A percentile compares a stretch with the other conserved stretches of the same genome.
These are phyloP conservation scores for Leishmania gerbilli DNA, from an alignment of 208 protist species.

Conservation along the genomic window DNA sequence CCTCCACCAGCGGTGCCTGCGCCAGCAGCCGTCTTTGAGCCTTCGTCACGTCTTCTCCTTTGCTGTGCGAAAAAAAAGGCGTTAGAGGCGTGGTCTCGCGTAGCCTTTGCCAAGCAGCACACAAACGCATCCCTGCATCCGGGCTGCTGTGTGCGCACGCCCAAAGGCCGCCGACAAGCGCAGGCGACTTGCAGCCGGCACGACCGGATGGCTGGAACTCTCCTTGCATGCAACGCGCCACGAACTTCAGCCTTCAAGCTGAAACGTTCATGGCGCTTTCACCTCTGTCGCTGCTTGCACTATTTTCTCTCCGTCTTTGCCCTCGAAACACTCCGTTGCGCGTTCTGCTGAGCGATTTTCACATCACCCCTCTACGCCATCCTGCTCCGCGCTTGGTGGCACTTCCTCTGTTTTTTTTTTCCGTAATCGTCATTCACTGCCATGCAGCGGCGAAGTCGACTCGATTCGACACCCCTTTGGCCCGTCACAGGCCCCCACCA, in stretches of 20 bases:
- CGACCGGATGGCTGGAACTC: background rate
- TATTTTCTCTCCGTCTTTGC: background rate
- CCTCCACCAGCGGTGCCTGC: background rate
- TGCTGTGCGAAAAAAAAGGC: background rate
- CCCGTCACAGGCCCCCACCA: background rate
- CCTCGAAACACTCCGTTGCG: background rate
- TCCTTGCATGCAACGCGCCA: background rate
- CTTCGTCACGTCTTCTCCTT: background rate
- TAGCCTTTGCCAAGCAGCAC: background rate
- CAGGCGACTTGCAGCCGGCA: background rate
- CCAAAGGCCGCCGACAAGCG: background rate
- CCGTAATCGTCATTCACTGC: background rate
- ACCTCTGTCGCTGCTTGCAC: background rate
- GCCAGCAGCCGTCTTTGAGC: background rate
- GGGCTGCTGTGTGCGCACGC: background rate
- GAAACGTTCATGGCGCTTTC: background rate
- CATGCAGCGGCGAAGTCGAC: background rate
- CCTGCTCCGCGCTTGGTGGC: background rate
- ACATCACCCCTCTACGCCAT: background rate
- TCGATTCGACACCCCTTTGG: background rate
- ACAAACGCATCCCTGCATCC: background rate
- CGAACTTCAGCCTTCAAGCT: background rate
- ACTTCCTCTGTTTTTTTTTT: background rate
- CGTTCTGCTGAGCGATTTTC: background rate
- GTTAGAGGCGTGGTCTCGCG: background rate